Evolutionary conservation across 2,329 filamentous ascomycete genomes (phyloP), one percentile per base, ranked within the genome.

Genomic region (Cladorrhinum sp.): DNA sequence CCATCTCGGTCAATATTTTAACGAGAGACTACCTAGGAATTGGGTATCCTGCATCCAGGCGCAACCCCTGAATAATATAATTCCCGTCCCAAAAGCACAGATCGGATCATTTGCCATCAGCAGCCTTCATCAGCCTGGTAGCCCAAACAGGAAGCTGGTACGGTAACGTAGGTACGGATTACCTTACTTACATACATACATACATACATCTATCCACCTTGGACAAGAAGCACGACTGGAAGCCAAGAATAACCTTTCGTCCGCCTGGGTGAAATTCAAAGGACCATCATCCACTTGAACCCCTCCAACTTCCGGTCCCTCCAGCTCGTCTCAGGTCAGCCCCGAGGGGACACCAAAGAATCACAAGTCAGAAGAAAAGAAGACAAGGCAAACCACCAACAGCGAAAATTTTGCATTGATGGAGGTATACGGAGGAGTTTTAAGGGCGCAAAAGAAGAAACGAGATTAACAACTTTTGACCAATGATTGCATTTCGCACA

Each of bases 251-350:
- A 55, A 42, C 23, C 53, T 55, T 55, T 33, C 53, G 36, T 26
- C 21, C 36, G 53, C 33, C 53, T 55, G 53, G 53, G 33, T n/a
- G 46, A 20, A 46, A 57, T 57, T 57, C 36, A 16, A 57, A 26
- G 36, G 20, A 42, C 33, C 26, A 24, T 33, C 54, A 57, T 49
- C 39, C 54, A 57, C 54, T 24, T 48, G 16, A 20, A 39, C 54
- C 54, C 54, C 54, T 57, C 54, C 39, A 57, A 57, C 54, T 49
- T 49, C 54, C 54, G 21, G 54, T 56, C 24, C 39, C 24, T 57
- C 16, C 42, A 46, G 42, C 42, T 46, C 42, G 42, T 46, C 42
- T 46, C 42, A 21, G 42, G 42, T 46, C 42, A 46, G 42, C 10
- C 14, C 10, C 4, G 36, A n/a, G 10, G 36, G 10, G 16, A 14